Percentiles rank a stretch among this genome's conserved stretches.
Conservation (phyloP, 768 basidiomycete species). For the Tylopilus vinaceipallidus region DNA sequence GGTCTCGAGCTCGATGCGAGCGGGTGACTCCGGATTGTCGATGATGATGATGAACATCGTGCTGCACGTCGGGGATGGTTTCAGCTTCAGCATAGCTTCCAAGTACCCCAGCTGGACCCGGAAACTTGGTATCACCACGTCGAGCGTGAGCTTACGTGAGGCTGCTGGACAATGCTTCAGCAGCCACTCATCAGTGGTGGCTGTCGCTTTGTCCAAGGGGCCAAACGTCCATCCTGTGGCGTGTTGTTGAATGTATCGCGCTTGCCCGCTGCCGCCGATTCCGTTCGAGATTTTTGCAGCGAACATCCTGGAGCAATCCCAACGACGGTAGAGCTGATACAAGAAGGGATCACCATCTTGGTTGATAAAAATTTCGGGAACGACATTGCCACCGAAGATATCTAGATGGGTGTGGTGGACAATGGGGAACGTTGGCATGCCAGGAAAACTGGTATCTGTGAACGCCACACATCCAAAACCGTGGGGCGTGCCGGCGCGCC, state of each 20-base stretch:
- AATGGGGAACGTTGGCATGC: constrained; percentile 63
- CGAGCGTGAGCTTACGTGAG: constrained; percentile 45
- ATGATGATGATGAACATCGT: constrained; percentile 59
- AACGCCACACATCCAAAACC: constrained; percentile 61
- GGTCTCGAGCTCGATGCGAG: constrained; percentile 36
- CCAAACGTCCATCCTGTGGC: constrained; percentile 48
- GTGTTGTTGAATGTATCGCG: constrained; percentile 48
- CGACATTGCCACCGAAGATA: constrained; percentile 48
- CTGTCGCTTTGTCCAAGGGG: constrained; percentile 42
- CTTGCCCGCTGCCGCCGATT: constrained; percentile 44
- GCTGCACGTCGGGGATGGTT: constrained; percentile 40
- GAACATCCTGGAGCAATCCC: constrained; percentile 49
- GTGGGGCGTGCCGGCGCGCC: constrained; percentile 30
- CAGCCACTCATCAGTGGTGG: constrained; percentile 38
- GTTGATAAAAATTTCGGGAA: constrained; percentile 53
- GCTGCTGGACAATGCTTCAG: constrained; percentile 16
- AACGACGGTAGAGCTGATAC: constrained; percentile 60
- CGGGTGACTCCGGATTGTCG: constrained; percentile 48
- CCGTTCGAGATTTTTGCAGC: constrained; percentile 40
- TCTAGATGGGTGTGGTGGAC: constrained; percentile 55
- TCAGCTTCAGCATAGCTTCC: constrained; percentile 43
- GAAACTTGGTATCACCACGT: constrained; percentile 57
- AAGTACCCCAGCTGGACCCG: constrained; percentile 47
- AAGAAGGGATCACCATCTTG: constrained; percentile 61
- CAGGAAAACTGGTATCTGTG: constrained; percentile 52